Conservation (phyloP, 352 stramenopile species). For the Phytophthora pseudosyringae region DNA sequence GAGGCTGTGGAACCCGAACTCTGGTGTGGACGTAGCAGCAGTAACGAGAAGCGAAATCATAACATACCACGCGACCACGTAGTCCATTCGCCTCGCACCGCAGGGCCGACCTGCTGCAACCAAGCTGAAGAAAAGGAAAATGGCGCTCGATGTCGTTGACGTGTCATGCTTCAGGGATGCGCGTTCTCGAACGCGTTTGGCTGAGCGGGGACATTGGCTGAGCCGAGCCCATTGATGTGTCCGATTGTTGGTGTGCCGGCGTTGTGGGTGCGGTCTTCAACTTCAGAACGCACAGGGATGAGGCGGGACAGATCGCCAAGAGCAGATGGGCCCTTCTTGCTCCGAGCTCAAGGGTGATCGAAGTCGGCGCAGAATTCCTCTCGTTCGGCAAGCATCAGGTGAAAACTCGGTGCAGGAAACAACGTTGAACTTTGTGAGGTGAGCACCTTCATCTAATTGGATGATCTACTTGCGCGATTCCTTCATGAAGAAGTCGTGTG, state of each 20-base stretch:
- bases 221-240: constrained; percentile 14
- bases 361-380: no score
- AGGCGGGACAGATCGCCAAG: constrained; percentile 16
- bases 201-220: constrained; percentile 10
- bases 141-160: not conserved
- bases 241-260: constrained; percentile 9
- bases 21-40: not conserved
- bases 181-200: not conserved
- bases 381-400: not conserved
- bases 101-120: not conserved
- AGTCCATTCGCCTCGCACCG: constrained; percentile 6
- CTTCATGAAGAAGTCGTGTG: no score
- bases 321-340: constrained; percentile 8
- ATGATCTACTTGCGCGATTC: no score
- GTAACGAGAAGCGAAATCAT: constrained; percentile 9
- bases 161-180: not conserved
- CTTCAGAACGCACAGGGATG: constrained; percentile 17
- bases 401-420: not conserved
- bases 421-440: not conserved
- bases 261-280: constrained; percentile 17
- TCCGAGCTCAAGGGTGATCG: not conserved
- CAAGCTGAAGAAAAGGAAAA: constrained; percentile 8
- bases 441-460: not conserved
- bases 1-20: constrained; percentile 12
- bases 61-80: not conserved